These are phyloP conservation scores for Monosporascus cannonballus DNA, from an alignment of 2,329 filamentous ascomycete genomes.

Conservation along the genomic window DNA sequence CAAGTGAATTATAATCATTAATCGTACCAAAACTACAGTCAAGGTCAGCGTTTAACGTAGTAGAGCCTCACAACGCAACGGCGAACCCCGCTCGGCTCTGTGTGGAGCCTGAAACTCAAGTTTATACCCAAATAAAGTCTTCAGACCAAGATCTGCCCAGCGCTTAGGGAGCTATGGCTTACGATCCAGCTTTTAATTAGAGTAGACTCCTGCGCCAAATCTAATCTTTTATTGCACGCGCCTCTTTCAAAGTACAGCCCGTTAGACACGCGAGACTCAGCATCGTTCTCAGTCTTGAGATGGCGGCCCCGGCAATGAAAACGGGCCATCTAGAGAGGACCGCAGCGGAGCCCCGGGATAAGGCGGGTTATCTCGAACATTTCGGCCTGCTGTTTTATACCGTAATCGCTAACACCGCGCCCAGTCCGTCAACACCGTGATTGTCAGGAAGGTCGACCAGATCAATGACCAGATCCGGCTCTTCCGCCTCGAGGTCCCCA, in stretches of 20 bases:
- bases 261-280: not conserved
- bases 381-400: not conserved
- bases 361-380: constrained; percentile 29
- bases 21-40: not conserved
- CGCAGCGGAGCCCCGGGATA: constrained; percentile 64
- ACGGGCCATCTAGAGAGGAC: constrained; percentile 64
- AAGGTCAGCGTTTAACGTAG: not conserved
- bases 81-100: not conserved
- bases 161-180: no score
- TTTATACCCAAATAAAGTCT: not conserved
- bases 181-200: not conserved
- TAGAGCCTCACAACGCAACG: not conserved
- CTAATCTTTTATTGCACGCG: not conserved
- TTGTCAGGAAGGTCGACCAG: constrained; percentile 52
- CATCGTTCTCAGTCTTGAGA: not conserved
- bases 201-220: not conserved
- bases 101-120: not conserved
- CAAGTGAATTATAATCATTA: not conserved
- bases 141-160: no score
- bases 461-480: constrained; percentile 64
- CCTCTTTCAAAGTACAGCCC: not conserved
- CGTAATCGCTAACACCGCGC: not conserved
- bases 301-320: constrained; percentile 19
- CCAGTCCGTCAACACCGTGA: constrained; percentile 54
- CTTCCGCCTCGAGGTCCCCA: constrained; percentile 56